Evolutionary conservation across 768 basidiomycete genomes (phyloP).

Genomic region (Suillus subaureus): DNA sequence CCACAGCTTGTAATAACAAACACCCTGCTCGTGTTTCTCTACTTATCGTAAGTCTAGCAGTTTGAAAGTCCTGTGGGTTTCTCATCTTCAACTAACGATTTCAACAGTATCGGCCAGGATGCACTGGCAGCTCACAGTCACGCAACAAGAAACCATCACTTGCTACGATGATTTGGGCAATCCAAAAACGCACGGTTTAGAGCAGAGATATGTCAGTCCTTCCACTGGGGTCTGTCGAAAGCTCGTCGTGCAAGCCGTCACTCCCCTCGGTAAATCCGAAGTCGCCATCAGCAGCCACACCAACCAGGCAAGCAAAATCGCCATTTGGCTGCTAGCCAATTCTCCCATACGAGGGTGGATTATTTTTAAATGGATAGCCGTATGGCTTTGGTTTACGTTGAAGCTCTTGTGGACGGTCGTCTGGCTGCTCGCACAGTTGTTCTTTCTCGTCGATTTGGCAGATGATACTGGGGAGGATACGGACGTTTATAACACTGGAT

Average conservation of each 20-base stretch:
- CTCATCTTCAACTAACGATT: not conserved
- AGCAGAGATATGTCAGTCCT: conserved; percentile 22
- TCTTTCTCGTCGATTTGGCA: not conserved
- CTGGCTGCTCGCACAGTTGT: not conserved
- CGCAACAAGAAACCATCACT: not conserved
- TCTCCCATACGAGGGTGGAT: conserved; percentile 2
- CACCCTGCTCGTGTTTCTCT: not conserved
- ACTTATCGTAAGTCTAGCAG: not conserved
- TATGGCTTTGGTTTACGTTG: conserved; percentile 13
- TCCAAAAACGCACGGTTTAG: conserved; percentile 9
- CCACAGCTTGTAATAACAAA: not conserved
- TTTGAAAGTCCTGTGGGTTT: not conserved
- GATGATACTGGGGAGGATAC: conserved; percentile 3
- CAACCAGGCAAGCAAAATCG: conserved; percentile 9
- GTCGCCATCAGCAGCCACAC: conserved; percentile 8
- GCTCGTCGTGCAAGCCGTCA: conserved; percentile 18
- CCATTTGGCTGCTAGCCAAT: conserved; percentile 17
- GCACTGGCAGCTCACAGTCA: not conserved
- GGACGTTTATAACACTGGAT: conserved; percentile 6
- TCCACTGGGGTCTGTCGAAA: conserved; percentile 17
- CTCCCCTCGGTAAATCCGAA: conserved; percentile 5
- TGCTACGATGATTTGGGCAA: conserved; percentile 6
- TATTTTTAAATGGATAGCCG: conserved; percentile 12
- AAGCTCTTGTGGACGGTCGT: conserved; percentile 17
- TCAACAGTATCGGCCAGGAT: not conserved